Evolutionary conservation across 2,329 filamentous ascomycete genomes (phyloP).

Genomic region (Phoma sp.): DNA sequence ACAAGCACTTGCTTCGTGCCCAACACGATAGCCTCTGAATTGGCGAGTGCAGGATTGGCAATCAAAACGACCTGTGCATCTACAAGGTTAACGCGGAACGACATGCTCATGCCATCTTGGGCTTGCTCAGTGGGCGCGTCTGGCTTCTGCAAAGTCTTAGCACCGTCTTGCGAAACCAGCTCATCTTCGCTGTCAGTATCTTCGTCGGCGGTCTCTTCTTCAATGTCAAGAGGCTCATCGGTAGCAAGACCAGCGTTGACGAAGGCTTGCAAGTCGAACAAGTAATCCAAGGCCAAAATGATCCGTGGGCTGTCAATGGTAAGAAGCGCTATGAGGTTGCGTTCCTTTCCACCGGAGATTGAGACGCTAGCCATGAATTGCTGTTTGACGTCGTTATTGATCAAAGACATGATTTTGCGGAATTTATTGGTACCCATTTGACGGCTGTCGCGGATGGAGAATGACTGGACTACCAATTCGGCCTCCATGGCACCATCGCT

Average conservation of each 20-base stretch:
- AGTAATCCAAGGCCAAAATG: slow-evolving; percentile 94
- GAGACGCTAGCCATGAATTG: slow-evolving; percentile 98
- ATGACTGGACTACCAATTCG: slow-evolving; percentile 90
- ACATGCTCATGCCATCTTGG: slow-evolving; percentile 69
- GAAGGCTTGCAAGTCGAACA: slow-evolving; percentile 88
- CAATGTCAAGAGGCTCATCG: slow-evolving; percentile 63
- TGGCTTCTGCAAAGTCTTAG: slow-evolving; percentile 26
- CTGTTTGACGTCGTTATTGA: slow-evolving; percentile 88
- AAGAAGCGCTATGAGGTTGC: slow-evolving; percentile 84
- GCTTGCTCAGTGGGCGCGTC: slow-evolving; percentile 37
- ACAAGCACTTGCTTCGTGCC: slow-evolving; percentile 92
- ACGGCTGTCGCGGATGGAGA: slow-evolving; percentile 94
- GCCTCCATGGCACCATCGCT: slow-evolving; percentile 91
- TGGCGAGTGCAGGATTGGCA: slow-evolving; percentile 86
- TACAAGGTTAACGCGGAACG: slow-evolving; percentile 91
- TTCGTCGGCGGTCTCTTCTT: slow-evolving; percentile 64
- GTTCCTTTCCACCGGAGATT: slow-evolving; percentile 83
- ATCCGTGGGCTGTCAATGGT: slow-evolving; percentile 93
- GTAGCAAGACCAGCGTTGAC: slow-evolving; percentile 70
- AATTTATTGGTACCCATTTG: slow-evolving; percentile 91
- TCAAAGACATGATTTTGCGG: slow-evolving; percentile 95
- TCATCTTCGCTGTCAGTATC: slow-evolving; percentile 48
- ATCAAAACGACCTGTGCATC: slow-evolving; percentile 97
- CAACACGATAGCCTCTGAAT: slow-evolving; percentile 93
- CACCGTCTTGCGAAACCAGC: slow-evolving; percentile 43